These are phyloP conservation scores for Penicillium sp. DNA, from an alignment of 2,329 filamentous ascomycete species.

Conservation along the genomic window DNA sequence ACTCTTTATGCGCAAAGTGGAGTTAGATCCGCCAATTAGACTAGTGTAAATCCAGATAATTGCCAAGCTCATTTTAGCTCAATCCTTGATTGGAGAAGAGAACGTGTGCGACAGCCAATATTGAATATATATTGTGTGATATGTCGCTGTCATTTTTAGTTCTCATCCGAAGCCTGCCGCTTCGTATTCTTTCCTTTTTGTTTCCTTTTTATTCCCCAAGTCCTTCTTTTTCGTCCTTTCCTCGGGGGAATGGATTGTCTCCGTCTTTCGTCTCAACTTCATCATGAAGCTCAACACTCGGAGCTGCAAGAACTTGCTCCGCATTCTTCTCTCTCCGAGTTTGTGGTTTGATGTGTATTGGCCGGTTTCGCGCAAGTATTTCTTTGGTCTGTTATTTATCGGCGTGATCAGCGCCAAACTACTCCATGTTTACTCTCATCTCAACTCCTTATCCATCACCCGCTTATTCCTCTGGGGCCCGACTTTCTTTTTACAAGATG, in stretches of 20 bases:
- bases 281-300: conserved; percentile 7
- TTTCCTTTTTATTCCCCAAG: too few species aligned
- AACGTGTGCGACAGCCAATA: too few species aligned
- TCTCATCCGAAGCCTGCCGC: neutral
- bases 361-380: conserved; percentile 19
- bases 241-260: neutral
- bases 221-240: neutral
- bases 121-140: too few species aligned
- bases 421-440: conserved; percentile 25
- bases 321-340: conserved; percentile 10
- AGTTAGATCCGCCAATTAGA: too few species aligned
- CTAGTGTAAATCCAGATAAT: too few species aligned
- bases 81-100: too few species aligned
- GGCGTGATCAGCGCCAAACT: conserved; percentile 21
- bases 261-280: neutral
- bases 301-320: conserved; percentile 5
- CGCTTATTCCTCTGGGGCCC: conserved; percentile 22
- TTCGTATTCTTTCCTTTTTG: too few species aligned
- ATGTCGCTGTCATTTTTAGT: too few species aligned
- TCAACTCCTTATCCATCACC: conserved; percentile 16
- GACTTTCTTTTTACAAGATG: conserved; percentile 25
- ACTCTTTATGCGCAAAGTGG: too few species aligned
- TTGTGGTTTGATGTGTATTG: conserved; percentile 18
- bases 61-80: too few species aligned
- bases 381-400: conserved; percentile 22